phyloP scores from a whole-genome alignment of 2,329 filamentous ascomycete species.

The Botrytis hyacinthi region DNA sequence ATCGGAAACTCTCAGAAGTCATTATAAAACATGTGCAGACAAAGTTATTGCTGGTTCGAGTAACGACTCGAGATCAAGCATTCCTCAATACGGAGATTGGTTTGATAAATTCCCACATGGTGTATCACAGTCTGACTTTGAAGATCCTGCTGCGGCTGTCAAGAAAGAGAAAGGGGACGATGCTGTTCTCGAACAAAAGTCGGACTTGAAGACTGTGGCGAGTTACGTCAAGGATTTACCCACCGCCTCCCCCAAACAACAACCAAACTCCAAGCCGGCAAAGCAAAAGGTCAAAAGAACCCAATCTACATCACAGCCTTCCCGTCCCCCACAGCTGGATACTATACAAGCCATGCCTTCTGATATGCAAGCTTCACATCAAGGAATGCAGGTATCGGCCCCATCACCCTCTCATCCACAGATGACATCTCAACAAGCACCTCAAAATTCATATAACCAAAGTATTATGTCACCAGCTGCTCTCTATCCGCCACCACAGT shows the following conservation, averaged over 20 bases:
- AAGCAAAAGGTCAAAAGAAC: constrained; percentile 46
- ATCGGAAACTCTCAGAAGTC: constrained; percentile 85
- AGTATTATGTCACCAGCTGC: constrained; percentile 37
- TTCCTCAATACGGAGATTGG: constrained; percentile 98
- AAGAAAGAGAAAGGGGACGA: constrained; percentile 81
- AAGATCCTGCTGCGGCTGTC: constrained; percentile 65
- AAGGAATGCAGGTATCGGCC: constrained; percentile 2
- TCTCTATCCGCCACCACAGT: constrained; percentile 36
- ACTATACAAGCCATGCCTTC: constrained; percentile 30
- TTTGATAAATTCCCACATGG: constrained; percentile 93
- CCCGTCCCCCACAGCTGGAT: constrained; percentile 28
- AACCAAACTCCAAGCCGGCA: constrained; percentile 24
- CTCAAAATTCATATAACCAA: constrained; percentile 27
- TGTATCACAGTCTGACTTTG: constrained; percentile 78
- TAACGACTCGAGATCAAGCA: constrained; percentile 51
- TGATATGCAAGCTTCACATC: constrained; percentile 26
- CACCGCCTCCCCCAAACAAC: constrained; percentile 42
- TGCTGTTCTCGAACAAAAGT: constrained; percentile 82
- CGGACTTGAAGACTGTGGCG: constrained; percentile 88
- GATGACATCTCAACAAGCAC: constrained; percentile 9
- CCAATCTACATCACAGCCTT: constrained; percentile 28
- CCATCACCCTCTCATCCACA: constrained; percentile 23
- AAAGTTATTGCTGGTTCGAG: constrained; percentile 56
- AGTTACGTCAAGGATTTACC: constrained; percentile 86
- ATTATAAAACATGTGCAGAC: constrained; percentile 83